Base-by-base conservation (phyloP, 257 asterid species). In the Verbena officinalis region DNA sequence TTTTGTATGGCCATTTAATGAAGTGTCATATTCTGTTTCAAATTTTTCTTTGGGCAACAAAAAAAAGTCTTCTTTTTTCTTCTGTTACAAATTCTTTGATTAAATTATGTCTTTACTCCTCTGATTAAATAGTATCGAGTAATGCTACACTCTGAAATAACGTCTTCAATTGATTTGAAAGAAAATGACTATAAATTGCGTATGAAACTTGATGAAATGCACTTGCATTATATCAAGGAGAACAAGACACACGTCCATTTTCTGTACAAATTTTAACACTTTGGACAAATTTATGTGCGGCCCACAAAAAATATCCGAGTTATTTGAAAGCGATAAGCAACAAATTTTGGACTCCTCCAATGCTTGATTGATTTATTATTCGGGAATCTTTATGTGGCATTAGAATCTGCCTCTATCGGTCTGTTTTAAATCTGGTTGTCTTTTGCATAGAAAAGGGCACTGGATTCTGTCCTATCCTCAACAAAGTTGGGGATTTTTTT, bases 301-400 rank as follows among this genome's bases (percentile, higher is more conserved):
- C 69, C 30, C 45, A 21, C 73, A 15, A 17, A 19, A 46, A 68
- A 21, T 56, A 46, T 67, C 51, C 5, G 10, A 20, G 27, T 34
- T 44, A 30, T 44, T 68, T 67, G 73, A 55, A 42, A 34, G 21
- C 9, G 73, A 62, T 55, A 59, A 59, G 19, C 24, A 20, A 27
- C 0, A 64, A 1, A 42, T n/a, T 11, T 12, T 36, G 33, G 33
- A 5, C 33, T 27, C 33, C 33, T 27, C 2, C 33, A 5, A 36
- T 36, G 40, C 40, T 36, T 36, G 70, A 59, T 17, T 13, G 10
- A 12, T 55, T 62, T 59, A 21, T 42, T 27, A 24, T 58, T 62
- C 75, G 57, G 75, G 70, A 52, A 68, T 72, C 55, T 31, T 3
- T 52, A 17, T 36, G 74, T 60, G 80, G 77, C 63, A 17, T 71